Evolutionary conservation across 208 protist genomes (phyloP), one percentile per base, ranked within the genome.

Genomic region (Trypanosoma brucei): DNA sequence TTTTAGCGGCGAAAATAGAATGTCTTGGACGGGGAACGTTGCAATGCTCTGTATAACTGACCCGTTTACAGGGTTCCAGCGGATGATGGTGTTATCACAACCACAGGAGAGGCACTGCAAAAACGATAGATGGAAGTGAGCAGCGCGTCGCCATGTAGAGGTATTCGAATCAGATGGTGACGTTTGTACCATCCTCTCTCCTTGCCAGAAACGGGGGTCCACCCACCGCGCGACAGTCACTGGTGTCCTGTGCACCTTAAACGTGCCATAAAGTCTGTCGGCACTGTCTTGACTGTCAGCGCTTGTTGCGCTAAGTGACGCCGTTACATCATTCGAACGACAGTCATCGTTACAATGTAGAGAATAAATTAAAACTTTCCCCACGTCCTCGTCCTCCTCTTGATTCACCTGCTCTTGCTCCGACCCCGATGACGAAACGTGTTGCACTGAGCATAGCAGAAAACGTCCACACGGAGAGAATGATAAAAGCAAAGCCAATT

Each of bases 391-490:
- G 48, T 45, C 57, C 33, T 39, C 59, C 35, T 50, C 30, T 36
- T 36, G 34, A 34, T 58, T 59, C 11, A 42, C 34, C 46, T 48
- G 49, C 30, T 64, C 55, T 7, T 55, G 52, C 69, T 71, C 58
- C 48, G 2, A 45, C n/a, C 36, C 66, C 60, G 13, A 58, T 9
- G 55, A 22, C 8, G 75, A 59, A 37, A 52, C 44, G 68, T 75
- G 79, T 75, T 92, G 86, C 39, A 85, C 80, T 0, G 79, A 70
- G 48, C 79, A 81, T 34, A 84, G 61, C 52, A 92, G 48, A 73
- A 88, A 89, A 50, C 78, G 68, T 48, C 70, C 74, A 40, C 78
- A 83, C 9, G 86, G 82, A 6, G 80, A 85, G 62, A 92, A 87
- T 36, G 56, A 49, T 31, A 86, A 51, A 48, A 85, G 72, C 51